Percentiles rank a stretch among this genome's conserved stretches.
Evolutionary conservation across 225 moss, liverwort and hornwort genomes (phyloP).

Genomic region (Sphagnum tenellum): DNA sequence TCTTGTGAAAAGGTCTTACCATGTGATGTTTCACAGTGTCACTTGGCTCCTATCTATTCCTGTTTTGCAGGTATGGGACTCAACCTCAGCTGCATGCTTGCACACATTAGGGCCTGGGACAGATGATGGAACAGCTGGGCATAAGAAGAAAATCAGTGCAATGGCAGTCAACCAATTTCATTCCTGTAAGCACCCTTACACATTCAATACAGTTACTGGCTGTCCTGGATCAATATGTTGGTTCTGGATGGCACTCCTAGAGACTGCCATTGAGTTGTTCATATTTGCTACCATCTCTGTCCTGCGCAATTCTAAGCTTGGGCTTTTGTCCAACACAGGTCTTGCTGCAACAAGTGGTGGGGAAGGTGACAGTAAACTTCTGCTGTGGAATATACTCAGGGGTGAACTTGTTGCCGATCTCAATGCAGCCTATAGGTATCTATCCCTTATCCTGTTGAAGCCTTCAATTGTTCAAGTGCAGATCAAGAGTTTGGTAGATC

Average conservation of each 20-base stretch:
- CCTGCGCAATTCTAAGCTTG: neutral
- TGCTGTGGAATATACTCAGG: slow-evolving; percentile 81
- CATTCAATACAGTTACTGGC: too few relatives aligned
- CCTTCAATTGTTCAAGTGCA: too few relatives aligned
- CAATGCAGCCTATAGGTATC: slow-evolving; percentile 45
- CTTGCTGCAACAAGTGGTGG: slow-evolving; percentile 88
- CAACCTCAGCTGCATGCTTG: slow-evolving; percentile 54
- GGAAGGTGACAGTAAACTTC: slow-evolving; percentile 68
- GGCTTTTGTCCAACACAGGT: slow-evolving; percentile 19
- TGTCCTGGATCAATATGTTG: too few relatives aligned
- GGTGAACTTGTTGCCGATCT: slow-evolving; percentile 71
- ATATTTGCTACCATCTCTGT: neutral
- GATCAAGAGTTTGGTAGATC: too few relatives aligned
- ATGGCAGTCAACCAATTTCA: slow-evolving; percentile 68
- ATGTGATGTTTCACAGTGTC: too few relatives aligned
- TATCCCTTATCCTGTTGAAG: too few relatives aligned
- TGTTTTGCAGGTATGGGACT: slow-evolving; percentile 67
- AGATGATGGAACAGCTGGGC: slow-evolving; percentile 55
- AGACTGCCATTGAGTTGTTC: neutral
- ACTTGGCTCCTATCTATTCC: neutral
- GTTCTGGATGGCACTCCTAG: too few relatives aligned
- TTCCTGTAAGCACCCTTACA: slow-evolving; percentile 36
- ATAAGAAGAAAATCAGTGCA: slow-evolving; percentile 82
- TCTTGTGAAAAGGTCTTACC: too few relatives aligned
- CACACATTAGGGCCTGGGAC: slow-evolving; percentile 70